Percentiles rank a stretch among this genome's conserved stretches.
These are phyloP conservation scores for Acacia acuminata DNA, from an alignment of 306 rosid species.

Conservation along the genomic window DNA sequence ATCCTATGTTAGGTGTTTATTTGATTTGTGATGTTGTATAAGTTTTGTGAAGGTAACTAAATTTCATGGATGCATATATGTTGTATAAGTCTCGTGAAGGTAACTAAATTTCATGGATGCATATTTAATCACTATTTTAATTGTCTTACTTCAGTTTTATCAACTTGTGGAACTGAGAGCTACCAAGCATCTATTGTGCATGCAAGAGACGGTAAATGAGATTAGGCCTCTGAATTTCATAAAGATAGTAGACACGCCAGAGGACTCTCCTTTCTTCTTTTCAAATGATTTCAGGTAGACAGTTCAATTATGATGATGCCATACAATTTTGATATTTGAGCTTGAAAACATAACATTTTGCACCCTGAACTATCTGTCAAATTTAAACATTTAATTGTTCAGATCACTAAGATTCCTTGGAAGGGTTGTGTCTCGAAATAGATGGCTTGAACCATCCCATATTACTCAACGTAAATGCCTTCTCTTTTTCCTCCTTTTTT, in stretches of 20 bases:
- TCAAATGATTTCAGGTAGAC: slow-evolving; percentile 74
- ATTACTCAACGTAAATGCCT: neutral
- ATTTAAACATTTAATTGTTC: neutral
- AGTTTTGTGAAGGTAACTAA: neutral
- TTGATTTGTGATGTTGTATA: slow-evolving; percentile 10
- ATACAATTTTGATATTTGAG: neutral
- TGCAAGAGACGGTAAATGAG: slow-evolving; percentile 46
- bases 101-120: slow-evolving; percentile 18
- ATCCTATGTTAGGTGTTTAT: slow-evolving; percentile 10
- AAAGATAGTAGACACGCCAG: slow-evolving; percentile 62
- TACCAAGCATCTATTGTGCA: slow-evolving; percentile 51
- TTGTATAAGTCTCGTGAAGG: neutral
- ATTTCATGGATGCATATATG: slow-evolving; percentile 23
- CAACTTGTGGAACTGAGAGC: slow-evolving; percentile 65
- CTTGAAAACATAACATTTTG: neutral
- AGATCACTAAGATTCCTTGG: neutral
- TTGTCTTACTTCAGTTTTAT: slow-evolving; percentile 47
- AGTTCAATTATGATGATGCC: neutral
- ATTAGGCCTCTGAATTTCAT: slow-evolving; percentile 66
- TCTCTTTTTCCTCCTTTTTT: neutral
- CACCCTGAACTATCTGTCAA: neutral
- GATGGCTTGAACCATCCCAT: neutral
- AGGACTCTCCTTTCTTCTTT: slow-evolving; percentile 54
- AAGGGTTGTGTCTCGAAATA: neutral
- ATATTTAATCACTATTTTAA: slow-evolving; percentile 19